Conservation (phyloP, 2,329 filamentous ascomycete species). For the Fusarium acutatum region DNA sequence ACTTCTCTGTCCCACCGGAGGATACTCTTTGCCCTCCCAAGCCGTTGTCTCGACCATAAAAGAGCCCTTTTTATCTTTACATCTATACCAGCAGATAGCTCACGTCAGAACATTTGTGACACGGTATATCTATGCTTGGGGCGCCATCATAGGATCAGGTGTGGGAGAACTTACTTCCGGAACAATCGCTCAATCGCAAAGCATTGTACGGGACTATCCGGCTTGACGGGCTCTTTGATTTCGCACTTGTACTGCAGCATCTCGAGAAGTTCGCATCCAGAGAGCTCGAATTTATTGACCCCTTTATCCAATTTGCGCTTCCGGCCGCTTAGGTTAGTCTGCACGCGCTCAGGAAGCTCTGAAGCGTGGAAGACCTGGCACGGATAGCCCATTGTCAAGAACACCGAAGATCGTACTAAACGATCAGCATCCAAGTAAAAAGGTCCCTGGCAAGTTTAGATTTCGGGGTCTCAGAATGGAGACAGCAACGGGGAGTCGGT, state of each 20-base stretch:
- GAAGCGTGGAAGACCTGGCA: conserved; percentile 63
- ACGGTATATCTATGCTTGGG: neutral
- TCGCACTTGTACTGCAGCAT: conserved; percentile 70
- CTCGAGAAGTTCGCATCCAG: conserved; percentile 63
- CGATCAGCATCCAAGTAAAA: neutral
- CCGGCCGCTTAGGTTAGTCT: conserved; percentile 57
- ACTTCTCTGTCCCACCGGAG: conserved; percentile 1
- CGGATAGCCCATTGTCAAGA: conserved; percentile 63
- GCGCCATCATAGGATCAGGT: neutral
- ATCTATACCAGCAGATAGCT: conserved; percentile 55
- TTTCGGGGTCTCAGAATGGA: conserved; percentile 43
- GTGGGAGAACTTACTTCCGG: conserved; percentile 58
- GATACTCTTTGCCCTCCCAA: conserved; percentile 60
- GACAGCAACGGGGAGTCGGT: conserved; percentile 54
- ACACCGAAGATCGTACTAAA: neutral
- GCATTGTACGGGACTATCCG: conserved; percentile 61
- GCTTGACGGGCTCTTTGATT: conserved; percentile 57
- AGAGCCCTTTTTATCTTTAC: conserved; percentile 62
- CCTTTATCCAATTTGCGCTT: conserved; percentile 60
- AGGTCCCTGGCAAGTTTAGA: neutral
- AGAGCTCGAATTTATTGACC: conserved; percentile 57
- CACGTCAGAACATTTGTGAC: neutral
- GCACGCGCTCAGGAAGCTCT: conserved; percentile 59
- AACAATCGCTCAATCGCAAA: conserved; percentile 68
- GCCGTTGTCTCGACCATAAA: conserved; percentile 72